Conservation (phyloP, 768 basidiomycete species). For the Erythrobasidium yunnanense region DNA sequence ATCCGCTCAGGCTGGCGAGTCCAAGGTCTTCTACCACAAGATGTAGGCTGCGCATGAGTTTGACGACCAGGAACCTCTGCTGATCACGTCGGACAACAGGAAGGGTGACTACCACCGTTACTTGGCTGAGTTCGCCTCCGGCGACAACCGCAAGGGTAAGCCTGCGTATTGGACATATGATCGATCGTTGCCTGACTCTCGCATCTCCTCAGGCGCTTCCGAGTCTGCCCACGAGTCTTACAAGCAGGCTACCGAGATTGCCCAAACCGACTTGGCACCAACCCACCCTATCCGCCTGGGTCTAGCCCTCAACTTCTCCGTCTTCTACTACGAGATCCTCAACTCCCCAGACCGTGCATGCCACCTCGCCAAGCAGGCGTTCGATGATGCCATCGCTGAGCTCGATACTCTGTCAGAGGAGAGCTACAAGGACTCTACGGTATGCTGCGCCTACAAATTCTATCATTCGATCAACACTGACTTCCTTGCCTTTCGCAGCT, state of each 20-base stretch:
- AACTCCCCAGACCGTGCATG: slow-evolving; percentile 97
- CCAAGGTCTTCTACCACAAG: slow-evolving; percentile 99
- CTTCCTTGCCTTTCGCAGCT: slow-evolving; percentile 6
- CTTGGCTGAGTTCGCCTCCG: slow-evolving; percentile 95
- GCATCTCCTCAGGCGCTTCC: slow-evolving; percentile 53
- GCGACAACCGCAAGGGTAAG: slow-evolving; percentile 82
- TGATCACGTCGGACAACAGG: slow-evolving; percentile 48
- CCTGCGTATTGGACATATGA: slow-evolving; percentile 36
- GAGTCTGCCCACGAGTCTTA: slow-evolving; percentile 95
- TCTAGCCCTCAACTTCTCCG: slow-evolving; percentile 96
- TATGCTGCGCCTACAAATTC: slow-evolving; percentile 41
- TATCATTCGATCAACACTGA: too few relatives aligned
- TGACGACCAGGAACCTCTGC: slow-evolving; percentile 25
- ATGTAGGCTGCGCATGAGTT: slow-evolving; percentile 53
- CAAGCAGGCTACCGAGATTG: slow-evolving; percentile 95
- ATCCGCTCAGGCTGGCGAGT: slow-evolving; percentile 89
- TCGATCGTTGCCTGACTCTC: background rate
- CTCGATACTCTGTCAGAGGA: slow-evolving; percentile 97
- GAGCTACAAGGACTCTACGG: slow-evolving; percentile 95
- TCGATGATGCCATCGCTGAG: slow-evolving; percentile 97
- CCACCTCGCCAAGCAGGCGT: slow-evolving; percentile 96
- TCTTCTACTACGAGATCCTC: slow-evolving; percentile 99
- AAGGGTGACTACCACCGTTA: slow-evolving; percentile 99
- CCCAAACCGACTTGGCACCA: slow-evolving; percentile 79
- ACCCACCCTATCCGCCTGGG: slow-evolving; percentile 98